Evolutionary conservation across 139 green algal genomes (phyloP).

Genomic region (Chlorella sp.): DNA sequence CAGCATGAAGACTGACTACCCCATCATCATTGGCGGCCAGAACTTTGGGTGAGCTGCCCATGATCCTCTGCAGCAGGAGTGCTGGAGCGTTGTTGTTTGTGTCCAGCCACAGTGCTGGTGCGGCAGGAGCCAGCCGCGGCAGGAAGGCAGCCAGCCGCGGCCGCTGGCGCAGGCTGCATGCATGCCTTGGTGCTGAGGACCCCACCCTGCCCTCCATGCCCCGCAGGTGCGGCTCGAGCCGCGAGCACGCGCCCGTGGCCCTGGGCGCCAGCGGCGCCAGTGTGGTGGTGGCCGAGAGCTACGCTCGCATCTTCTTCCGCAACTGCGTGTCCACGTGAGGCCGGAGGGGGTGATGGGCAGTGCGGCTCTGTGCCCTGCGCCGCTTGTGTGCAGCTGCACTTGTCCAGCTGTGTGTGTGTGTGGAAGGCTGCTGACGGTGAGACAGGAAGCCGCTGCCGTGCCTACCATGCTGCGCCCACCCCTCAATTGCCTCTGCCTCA

Average conservation of each 20-base stretch:
- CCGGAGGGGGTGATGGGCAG: no score
- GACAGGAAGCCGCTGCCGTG: no score
- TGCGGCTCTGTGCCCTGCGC: background rate
- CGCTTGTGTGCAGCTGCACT: background rate
- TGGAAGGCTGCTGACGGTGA: no score
- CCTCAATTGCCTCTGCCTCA: slow-evolving; percentile 45
- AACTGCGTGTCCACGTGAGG: slow-evolving; percentile 95
- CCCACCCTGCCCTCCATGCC: no score
- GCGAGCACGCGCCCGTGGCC: slow-evolving; percentile 94
- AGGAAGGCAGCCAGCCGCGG: no score
- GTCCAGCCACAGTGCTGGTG: no score
- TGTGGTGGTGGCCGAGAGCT: slow-evolving; percentile 91
- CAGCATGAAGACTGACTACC: slow-evolving; percentile 94
- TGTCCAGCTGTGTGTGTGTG: no score
- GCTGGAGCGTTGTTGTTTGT: no score
- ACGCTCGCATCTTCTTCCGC: slow-evolving; percentile 97
- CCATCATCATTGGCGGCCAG: slow-evolving; percentile 90
- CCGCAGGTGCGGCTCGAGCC: slow-evolving; percentile 83
- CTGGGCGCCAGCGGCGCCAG: slow-evolving; percentile 83
- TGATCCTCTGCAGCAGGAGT: no score
- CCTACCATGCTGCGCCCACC: background rate
- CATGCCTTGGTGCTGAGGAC: no score
- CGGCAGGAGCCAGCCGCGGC: no score
- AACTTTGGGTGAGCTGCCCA: slow-evolving; percentile 82
- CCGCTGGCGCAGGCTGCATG: no score